phyloP scores from a whole-genome alignment of 176 grass and related monocot species.

The Guadua angustifolia region DNA sequence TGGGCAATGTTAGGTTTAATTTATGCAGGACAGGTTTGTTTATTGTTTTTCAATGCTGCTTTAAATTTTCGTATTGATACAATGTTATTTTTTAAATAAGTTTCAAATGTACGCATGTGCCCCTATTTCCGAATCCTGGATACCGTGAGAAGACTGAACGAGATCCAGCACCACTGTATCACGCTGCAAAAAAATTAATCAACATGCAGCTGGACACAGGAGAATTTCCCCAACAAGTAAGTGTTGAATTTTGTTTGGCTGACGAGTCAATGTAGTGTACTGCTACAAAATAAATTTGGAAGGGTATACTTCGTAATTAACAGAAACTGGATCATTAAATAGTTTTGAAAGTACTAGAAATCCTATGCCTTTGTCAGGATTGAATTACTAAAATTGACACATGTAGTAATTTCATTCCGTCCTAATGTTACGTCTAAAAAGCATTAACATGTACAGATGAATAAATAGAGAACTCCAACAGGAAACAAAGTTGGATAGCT shows the following conservation, averaged over 20 bases:
- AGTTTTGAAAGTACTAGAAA: too few relatives aligned
- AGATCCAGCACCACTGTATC: constrained; percentile 37
- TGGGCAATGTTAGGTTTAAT: constrained; percentile 67
- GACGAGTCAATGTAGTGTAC: neutral
- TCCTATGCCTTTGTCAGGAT: too few relatives aligned
- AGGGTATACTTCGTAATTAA: neutral
- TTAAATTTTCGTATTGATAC: neutral
- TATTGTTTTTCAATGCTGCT: neutral
- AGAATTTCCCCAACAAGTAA: constrained; percentile 40
- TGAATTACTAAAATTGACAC: too few relatives aligned
- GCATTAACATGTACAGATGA: too few relatives aligned
- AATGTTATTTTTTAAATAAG: neutral
- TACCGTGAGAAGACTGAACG: constrained; percentile 17
- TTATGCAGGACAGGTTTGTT: constrained; percentile 54
- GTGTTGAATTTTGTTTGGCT: neutral
- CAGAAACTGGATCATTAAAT: neutral
- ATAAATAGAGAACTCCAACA: too few relatives aligned
- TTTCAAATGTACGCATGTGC: neutral
- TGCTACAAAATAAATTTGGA: neutral
- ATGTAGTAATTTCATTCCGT: too few relatives aligned
- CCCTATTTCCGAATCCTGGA: neutral
- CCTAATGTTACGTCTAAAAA: too few relatives aligned
- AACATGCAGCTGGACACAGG: constrained; percentile 27
- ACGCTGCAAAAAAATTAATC: constrained; percentile 33
- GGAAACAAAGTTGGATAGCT: too few relatives aligned